Evolutionary conservation across 2,329 filamentous ascomycete species (phyloP).

Genomic region (Aspergillus vadensis): DNA sequence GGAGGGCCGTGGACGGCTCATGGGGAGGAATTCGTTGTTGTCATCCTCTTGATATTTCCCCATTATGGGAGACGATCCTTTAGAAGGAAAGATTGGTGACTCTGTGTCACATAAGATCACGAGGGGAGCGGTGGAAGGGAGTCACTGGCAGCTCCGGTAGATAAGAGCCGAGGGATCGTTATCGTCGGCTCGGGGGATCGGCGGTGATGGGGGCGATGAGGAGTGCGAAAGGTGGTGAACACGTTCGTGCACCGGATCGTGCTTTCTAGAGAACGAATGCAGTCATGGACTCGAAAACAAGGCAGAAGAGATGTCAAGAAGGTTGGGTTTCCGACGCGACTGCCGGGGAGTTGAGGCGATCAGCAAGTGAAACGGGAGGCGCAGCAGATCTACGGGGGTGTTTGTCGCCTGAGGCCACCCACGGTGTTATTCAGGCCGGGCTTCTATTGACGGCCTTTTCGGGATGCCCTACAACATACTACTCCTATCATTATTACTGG

Average conservation of each 20-base stretch:
- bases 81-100: constrained; percentile 6
- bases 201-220: not conserved
- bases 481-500: too few relatives aligned
- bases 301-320: not conserved
- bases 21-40: constrained; percentile 30
- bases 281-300: not conserved
- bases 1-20: constrained; percentile 31
- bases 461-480: not conserved
- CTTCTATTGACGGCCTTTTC: constrained; percentile 8
- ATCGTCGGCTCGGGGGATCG: not conserved
- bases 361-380: constrained; percentile 4
- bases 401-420: constrained; percentile 7
- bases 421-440: constrained; percentile 4
- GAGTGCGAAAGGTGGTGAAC: not conserved
- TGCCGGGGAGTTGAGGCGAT: not conserved
- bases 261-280: not conserved
- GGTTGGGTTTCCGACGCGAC: not conserved
- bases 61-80: constrained; percentile 26
- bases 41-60: constrained; percentile 28
- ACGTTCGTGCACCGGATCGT: not conserved
- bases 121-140: constrained; percentile 1
- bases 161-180: constrained; percentile 9
- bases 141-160: not conserved
- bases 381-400: constrained; percentile 1
- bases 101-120: not conserved